Conservation (phyloP, 257 asterid species). For the Ligustrum vulgare region DNA sequence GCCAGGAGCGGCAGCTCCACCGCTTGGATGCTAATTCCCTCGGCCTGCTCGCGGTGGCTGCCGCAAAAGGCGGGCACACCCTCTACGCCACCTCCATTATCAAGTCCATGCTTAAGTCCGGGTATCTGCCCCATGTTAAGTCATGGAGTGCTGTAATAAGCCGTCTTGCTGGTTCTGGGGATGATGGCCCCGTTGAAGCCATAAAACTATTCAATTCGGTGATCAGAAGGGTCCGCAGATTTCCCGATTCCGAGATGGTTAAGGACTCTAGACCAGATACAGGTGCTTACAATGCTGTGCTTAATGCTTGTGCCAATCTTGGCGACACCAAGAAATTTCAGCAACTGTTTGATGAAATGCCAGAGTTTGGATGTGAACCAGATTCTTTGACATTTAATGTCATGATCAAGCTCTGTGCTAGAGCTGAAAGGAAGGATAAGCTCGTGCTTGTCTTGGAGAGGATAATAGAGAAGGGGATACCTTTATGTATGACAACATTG, state of each 20-base stretch:
- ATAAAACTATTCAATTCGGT: conserved; percentile 58
- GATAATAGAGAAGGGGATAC: conserved; percentile 53
- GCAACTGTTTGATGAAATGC: conserved; percentile 83
- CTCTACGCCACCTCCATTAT: conserved; percentile 82
- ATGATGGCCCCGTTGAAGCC: conserved; percentile 82
- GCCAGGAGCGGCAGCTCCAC: conserved; percentile 74
- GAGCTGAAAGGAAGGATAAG: conserved; percentile 75
- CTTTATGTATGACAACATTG: conserved; percentile 74
- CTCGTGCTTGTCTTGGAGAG: conserved; percentile 81
- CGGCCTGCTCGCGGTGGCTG: conserved; percentile 87
- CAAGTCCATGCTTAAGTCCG: conserved; percentile 86
- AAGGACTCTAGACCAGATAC: conserved; percentile 79
- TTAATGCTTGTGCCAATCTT: conserved; percentile 82
- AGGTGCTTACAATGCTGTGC: conserved; percentile 82
- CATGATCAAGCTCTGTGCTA: conserved; percentile 83
- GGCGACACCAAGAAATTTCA: conserved; percentile 62
- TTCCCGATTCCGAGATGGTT: conserved; percentile 46
- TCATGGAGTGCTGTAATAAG: conserved; percentile 96
- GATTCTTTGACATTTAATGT: conserved; percentile 81
- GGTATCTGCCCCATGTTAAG: conserved; percentile 88
- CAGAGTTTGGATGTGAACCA: conserved; percentile 65
- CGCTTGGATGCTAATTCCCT: conserved; percentile 93
- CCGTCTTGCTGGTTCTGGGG: conserved; percentile 69
- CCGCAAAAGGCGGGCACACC: conserved; percentile 82
- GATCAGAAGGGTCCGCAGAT: conserved; percentile 46